These are phyloP conservation scores for Puccinellia tenuiflora DNA, from an alignment of 176 grass and related monocot species.

Conservation along the genomic window DNA sequence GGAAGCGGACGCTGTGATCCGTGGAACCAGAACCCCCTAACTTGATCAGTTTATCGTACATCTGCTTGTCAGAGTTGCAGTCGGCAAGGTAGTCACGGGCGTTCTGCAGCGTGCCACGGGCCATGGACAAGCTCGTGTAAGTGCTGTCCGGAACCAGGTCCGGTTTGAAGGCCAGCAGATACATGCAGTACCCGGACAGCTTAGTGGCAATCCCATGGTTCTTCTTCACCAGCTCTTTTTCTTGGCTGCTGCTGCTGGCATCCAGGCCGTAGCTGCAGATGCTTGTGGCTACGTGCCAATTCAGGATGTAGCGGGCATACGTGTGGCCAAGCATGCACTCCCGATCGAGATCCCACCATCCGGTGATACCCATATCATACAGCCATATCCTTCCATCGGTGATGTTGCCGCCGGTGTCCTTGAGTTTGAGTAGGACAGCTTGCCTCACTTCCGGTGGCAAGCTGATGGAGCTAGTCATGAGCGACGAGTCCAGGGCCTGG, in stretches of 20 bases:
- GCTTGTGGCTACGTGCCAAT: slow-evolving; percentile 11
- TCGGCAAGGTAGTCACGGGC: neutral
- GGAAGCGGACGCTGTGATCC: too few species aligned
- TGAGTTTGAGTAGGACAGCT: neutral
- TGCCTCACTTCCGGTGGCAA: neutral
- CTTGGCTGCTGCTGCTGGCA: neutral
- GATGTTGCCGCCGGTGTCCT: neutral
- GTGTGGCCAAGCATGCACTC: neutral
- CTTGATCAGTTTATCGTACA: neutral
- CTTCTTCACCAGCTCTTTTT: neutral
- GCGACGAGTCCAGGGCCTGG: neutral
- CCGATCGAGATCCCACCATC: neutral
- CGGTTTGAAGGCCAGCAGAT: neutral
- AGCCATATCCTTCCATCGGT: neutral
- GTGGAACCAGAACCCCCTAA: neutral
- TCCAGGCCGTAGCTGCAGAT: neutral
- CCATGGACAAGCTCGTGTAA: neutral
- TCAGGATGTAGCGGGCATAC: neutral
- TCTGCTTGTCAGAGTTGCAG: neutral
- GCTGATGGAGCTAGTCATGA: neutral
- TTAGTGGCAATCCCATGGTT: neutral
- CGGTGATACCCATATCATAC: neutral
- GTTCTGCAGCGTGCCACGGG: neutral
- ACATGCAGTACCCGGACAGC: neutral
- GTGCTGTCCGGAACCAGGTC: neutral